phyloP scores from a whole-genome alignment of 2,329 filamentous ascomycete genomes.

The Epichloe sibirici region DNA sequence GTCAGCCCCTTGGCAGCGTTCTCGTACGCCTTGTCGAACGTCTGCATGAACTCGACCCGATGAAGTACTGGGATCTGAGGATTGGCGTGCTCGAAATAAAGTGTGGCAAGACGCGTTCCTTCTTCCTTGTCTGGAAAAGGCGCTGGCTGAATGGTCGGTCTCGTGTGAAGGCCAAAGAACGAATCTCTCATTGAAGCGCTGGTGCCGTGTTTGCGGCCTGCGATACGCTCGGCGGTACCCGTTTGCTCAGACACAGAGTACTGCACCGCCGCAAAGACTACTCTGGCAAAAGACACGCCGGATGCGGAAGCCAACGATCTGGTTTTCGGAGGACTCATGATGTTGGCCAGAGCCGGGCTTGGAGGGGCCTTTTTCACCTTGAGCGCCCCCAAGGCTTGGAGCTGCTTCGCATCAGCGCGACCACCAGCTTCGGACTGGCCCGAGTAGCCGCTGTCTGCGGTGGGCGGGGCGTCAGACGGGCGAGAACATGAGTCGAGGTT shows the following conservation, averaged over 20 bases:
- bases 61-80: slow-evolving; percentile 92
- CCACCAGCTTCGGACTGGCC: slow-evolving; percentile 20
- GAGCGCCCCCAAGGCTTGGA: slow-evolving; percentile 20
- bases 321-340: slow-evolving; percentile 66
- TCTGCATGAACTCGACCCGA: slow-evolving; percentile 74
- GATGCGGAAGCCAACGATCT: slow-evolving; percentile 75
- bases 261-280: slow-evolving; percentile 90
- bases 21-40: slow-evolving; percentile 73
- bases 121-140: slow-evolving; percentile 70
- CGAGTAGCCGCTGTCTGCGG: slow-evolving; percentile 21
- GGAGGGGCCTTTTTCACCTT: slow-evolving; percentile 23
- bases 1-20: slow-evolving; percentile 54
- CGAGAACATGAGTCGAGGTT: slow-evolving; percentile 54
- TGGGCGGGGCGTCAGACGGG: slow-evolving; percentile 21
- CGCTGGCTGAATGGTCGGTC: slow-evolving; percentile 74
- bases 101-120: slow-evolving; percentile 57
- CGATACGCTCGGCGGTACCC: slow-evolving; percentile 22
- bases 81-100: slow-evolving; percentile 95
- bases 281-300: slow-evolving; percentile 85
- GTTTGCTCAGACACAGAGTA: slow-evolving; percentile 51
- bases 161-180: slow-evolving; percentile 92
- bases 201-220: slow-evolving; percentile 13
- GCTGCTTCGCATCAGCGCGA: slow-evolving; percentile 15
- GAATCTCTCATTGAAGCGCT: slow-evolving; percentile 82
- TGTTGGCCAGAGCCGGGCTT: slow-evolving; percentile 50